These are phyloP conservation scores for Stipa capillata DNA, from an alignment of 176 grass and related monocot species.

Conservation along the genomic window DNA sequence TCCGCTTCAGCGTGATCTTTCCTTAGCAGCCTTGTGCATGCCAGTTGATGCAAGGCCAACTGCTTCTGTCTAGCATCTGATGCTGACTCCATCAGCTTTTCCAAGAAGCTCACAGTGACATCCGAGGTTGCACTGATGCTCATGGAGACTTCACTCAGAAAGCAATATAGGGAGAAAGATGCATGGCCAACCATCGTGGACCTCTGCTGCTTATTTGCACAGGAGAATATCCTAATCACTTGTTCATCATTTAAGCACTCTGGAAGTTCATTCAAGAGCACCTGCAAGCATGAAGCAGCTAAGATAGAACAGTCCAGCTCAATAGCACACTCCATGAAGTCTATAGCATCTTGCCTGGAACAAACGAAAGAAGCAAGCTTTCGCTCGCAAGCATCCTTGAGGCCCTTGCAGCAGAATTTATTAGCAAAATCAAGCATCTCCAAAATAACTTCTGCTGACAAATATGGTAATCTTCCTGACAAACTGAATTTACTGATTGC, in stretches of 20 bases:
- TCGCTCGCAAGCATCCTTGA: slow-evolving; percentile 75
- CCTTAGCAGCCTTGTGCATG: slow-evolving; percentile 49
- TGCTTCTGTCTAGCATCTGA: slow-evolving; percentile 60
- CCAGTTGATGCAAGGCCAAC: slow-evolving; percentile 71
- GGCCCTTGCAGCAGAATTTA: slow-evolving; percentile 81
- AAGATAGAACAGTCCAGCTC: slow-evolving; percentile 72
- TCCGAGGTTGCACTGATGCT: slow-evolving; percentile 49
- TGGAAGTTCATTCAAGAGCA: slow-evolving; percentile 70
- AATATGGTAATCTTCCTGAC: slow-evolving; percentile 49
- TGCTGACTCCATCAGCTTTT: slow-evolving; percentile 72
- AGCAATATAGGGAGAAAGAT: slow-evolving; percentile 75
- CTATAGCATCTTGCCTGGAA: slow-evolving; percentile 82
- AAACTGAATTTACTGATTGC: slow-evolving; percentile 71
- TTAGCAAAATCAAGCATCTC: slow-evolving; percentile 89
- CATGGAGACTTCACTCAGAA: slow-evolving; percentile 76
- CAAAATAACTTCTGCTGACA: slow-evolving; percentile 63
- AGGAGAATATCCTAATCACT: slow-evolving; percentile 59
- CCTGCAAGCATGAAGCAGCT: slow-evolving; percentile 76
- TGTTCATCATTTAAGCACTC: slow-evolving; percentile 71
- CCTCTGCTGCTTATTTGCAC: slow-evolving; percentile 53
- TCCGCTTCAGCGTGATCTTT: slow-evolving; percentile 71
- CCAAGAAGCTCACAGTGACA: slow-evolving; percentile 51
- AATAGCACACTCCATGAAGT: slow-evolving; percentile 88
- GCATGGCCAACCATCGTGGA: slow-evolving; percentile 58
- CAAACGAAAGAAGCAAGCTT: slow-evolving; percentile 75